phyloP scores from a whole-genome alignment of 495 filamentous ascomycete species.

The Emericellopsis terricola region DNA sequence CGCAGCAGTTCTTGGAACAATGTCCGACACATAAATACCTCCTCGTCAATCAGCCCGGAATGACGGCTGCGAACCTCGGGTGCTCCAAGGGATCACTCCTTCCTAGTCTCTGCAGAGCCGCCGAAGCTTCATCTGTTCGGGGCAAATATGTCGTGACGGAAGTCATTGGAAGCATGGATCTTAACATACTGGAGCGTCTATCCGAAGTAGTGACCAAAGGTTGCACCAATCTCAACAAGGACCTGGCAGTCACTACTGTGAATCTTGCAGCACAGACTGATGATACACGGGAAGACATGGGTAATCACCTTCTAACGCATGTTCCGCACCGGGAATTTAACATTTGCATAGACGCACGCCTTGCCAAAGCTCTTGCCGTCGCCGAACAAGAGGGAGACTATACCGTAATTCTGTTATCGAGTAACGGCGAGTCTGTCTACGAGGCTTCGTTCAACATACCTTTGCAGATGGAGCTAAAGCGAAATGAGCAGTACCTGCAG shows the following conservation, averaged over 20 bases:
- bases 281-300: no score
- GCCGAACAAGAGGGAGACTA: constrained; percentile 24
- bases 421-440: constrained; percentile 22
- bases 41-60: constrained; percentile 60
- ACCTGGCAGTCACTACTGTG: constrained; percentile 23
- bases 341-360: no score
- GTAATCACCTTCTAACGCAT: no score
- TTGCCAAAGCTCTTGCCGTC: no score
- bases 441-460: constrained; percentile 23
- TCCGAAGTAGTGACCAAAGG: no score
- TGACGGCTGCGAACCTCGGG: constrained; percentile 47
- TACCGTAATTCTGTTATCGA: constrained; percentile 27
- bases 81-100: constrained; percentile 12
- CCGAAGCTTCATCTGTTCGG: constrained; percentile 7
- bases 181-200: no score
- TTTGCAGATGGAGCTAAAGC: constrained; percentile 31
- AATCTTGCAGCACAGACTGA: no score
- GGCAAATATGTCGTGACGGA: constrained; percentile 32
- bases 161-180: constrained; percentile 41
- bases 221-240: constrained; percentile 12
- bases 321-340: neutral
- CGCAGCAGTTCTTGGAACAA: constrained; percentile 31
- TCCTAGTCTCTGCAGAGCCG: constrained; percentile 13
- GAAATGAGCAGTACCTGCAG: constrained; percentile 7
- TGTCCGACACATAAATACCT: constrained; percentile 69